phyloP scores from a whole-genome alignment of 2,329 filamentous ascomycete species.

The Myotisia sp. region DNA sequence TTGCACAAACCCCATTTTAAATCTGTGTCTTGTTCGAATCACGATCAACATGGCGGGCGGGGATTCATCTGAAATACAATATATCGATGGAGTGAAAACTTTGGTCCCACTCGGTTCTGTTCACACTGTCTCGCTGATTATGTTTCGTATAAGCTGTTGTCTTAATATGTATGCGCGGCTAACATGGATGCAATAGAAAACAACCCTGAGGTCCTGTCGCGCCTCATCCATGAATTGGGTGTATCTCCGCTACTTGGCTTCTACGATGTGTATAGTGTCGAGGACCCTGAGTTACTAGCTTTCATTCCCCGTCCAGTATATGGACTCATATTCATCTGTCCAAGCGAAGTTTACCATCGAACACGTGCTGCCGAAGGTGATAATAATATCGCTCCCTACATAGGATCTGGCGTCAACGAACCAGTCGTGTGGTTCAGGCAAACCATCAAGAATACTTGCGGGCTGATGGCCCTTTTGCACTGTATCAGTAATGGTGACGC shows the following conservation, averaged over 20 bases:
- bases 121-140: neutral
- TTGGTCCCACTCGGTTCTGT: conserved; percentile 21
- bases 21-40: too few relatives aligned
- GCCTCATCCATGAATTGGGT: conserved; percentile 37
- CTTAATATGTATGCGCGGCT: conserved; percentile 3
- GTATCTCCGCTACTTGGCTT: conserved; percentile 35
- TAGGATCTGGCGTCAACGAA: conserved; percentile 34
- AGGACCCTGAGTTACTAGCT: conserved; percentile 36
- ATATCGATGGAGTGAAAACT: conserved; percentile 20
- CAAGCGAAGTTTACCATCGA: conserved; percentile 28
- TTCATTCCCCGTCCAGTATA: conserved; percentile 40
- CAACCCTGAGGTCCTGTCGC: conserved; percentile 41
- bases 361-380: conserved; percentile 31
- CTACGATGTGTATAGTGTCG: conserved; percentile 41
- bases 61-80: conserved; percentile 8
- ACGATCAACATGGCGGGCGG: conserved; percentile 6
- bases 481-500: conserved; percentile 38
- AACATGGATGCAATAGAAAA: conserved; percentile 30
- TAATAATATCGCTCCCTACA: conserved; percentile 28
- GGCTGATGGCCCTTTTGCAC: conserved; percentile 44
- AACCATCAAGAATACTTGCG: conserved; percentile 45
- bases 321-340: conserved; percentile 39
- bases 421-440: conserved; percentile 47
- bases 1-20: too few relatives aligned
- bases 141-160: neutral